Conservation (phyloP, 768 basidiomycete genomes). For the Tylopilus plumbeoviolaceoides region DNA sequence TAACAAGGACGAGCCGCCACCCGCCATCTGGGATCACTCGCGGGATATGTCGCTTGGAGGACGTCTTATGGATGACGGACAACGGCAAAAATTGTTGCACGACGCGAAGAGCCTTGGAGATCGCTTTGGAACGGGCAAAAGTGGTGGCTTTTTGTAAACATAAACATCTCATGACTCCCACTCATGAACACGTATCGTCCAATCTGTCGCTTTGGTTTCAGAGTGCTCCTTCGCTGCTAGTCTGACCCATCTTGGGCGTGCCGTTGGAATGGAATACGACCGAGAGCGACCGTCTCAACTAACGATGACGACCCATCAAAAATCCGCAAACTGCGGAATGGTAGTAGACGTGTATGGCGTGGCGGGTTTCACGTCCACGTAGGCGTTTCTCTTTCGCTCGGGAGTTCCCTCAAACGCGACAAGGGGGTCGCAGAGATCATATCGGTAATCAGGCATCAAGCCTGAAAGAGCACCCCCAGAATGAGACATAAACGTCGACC, state of each 20-base stretch:
- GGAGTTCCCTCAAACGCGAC: conserved; percentile 5
- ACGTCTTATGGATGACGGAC: conserved; percentile 83
- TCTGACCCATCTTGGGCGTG: too few relatives aligned
- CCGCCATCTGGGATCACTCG: conserved; percentile 87
- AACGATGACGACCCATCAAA: neutral
- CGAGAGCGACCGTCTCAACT: neutral
- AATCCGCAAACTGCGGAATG: neutral
- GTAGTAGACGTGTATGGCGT: neutral
- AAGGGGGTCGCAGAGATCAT: neutral
- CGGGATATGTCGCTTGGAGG: conserved; percentile 89
- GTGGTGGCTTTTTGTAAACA: conserved; percentile 56
- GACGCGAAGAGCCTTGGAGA: conserved; percentile 82
- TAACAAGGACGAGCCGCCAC: conserved; percentile 48
- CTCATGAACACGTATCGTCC: neutral
- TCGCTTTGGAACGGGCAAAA: conserved; percentile 73
- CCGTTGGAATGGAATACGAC: neutral
- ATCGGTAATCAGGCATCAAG: conserved; percentile 4
- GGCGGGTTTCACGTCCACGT: conserved; percentile 15
- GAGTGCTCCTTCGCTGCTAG: neutral
- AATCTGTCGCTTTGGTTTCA: neutral
- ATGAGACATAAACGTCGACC: conserved; percentile 1
- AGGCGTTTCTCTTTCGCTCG: neutral
- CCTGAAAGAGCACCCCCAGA: too few relatives aligned
- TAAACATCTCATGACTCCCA: neutral
- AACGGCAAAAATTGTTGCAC: conserved; percentile 69